phyloP scores from a whole-genome alignment of 176 grass and related monocot species.

The Oryza meyeriana region DNA sequence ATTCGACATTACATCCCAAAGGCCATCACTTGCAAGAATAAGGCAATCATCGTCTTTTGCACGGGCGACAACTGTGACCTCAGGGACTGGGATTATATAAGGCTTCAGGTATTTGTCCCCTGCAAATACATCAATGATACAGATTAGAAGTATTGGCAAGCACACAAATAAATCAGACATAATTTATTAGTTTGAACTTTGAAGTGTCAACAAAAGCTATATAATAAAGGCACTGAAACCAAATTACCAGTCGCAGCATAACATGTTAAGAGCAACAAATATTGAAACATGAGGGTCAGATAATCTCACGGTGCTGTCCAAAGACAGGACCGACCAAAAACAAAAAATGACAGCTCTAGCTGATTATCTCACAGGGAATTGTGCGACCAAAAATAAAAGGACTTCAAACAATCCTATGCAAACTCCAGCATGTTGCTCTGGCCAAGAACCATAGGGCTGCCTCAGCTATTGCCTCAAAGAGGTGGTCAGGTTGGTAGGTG shows the following conservation, averaged over 20 bases:
- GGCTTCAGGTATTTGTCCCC: conserved; percentile 86
- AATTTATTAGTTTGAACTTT: background rate
- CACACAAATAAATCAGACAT: background rate
- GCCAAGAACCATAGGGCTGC: no score
- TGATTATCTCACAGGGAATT: no score
- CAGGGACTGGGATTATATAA: conserved; percentile 78
- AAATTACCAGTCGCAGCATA: background rate
- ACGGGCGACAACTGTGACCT: conserved; percentile 58
- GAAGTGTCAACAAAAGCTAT: background rate
- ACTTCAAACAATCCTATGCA: no score
- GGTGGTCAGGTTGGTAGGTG: background rate
- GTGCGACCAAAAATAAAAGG: no score
- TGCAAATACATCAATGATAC: conserved; percentile 25
- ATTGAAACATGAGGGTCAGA: background rate
- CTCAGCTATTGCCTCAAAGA: no score
- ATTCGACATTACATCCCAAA: conserved; percentile 90
- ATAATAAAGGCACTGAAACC: background rate
- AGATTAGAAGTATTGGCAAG: background rate
- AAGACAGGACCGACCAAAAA: no score
- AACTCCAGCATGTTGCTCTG: no score
- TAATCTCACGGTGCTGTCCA: no score
- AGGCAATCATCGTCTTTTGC: conserved; percentile 83
- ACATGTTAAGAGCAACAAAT: background rate
- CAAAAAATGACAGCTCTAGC: no score
- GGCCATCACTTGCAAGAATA: conserved; percentile 79